phyloP scores from a whole-genome alignment of 73 alveolate species.

The Breviolum minutum region DNA sequence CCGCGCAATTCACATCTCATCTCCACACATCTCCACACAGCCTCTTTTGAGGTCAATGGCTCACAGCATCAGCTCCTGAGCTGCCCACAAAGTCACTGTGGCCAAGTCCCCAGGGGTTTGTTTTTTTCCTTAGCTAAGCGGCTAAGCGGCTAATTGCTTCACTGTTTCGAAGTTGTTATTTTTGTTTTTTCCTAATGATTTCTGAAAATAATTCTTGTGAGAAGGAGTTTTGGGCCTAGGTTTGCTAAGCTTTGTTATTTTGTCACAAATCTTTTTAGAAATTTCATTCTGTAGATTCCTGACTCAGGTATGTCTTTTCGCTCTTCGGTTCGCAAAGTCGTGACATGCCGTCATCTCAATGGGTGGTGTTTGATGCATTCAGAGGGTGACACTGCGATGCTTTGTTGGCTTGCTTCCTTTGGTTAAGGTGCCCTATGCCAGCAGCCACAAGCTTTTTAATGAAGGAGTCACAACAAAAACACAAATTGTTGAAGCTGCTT shows the following conservation, averaged over 20 bases:
- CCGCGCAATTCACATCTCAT: neutral
- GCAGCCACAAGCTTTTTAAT: slow-evolving; percentile 83
- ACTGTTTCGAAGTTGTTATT: neutral
- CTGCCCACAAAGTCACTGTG: slow-evolving; percentile 30
- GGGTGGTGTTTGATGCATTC: too few relatives aligned
- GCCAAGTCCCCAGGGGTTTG: neutral
- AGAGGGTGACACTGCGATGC: too few relatives aligned
- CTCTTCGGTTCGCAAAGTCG: slow-evolving; percentile 79
- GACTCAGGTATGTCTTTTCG: slow-evolving; percentile 71
- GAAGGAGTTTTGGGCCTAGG: too few relatives aligned
- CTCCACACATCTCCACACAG: neutral
- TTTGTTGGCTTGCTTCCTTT: too few relatives aligned
- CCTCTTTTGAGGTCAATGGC: slow-evolving; percentile 5
- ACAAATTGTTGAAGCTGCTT: neutral
- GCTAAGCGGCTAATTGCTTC: too few relatives aligned
- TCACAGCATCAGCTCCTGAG: slow-evolving; percentile 31
- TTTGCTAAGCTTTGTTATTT: too few relatives aligned
- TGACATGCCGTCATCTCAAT: slow-evolving; percentile 44
- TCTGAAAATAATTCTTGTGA: too few relatives aligned
- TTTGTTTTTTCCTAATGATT: neutral
- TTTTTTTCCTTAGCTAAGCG: neutral
- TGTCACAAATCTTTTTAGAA: neutral
- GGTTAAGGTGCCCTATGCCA: slow-evolving; percentile 85
- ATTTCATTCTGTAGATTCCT: neutral
- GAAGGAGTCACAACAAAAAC: neutral